A percentile compares a stretch with the other conserved stretches of the same genome.
Conservation (phyloP, 805 yeast genomes). For the Candida dendrica region DNA sequence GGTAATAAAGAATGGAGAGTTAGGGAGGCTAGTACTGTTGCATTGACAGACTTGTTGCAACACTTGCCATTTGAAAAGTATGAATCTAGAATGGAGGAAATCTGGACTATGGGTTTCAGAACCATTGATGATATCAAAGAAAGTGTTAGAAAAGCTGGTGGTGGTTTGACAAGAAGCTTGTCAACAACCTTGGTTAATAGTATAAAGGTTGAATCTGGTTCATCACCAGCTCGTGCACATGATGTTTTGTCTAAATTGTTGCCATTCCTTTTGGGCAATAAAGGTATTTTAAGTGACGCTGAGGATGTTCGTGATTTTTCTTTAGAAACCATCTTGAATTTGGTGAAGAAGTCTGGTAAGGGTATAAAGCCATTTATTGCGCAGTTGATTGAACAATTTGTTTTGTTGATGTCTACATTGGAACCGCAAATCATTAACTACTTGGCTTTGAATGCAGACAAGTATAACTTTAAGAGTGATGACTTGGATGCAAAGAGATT, state of each 20-base stretch:
- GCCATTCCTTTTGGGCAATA: constrained; percentile 73
- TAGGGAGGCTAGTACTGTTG: constrained; percentile 78
- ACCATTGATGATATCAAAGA: constrained; percentile 92
- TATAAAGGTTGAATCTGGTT: constrained; percentile 39
- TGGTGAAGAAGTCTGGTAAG: constrained; percentile 57
- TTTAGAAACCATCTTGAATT: constrained; percentile 60
- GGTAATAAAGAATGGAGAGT: constrained; percentile 88
- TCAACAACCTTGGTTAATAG: constrained; percentile 55
- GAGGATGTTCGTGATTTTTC: constrained; percentile 79
- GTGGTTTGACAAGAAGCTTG: constrained; percentile 55
- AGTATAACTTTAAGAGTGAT: constrained; percentile 64
- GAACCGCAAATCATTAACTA: constrained; percentile 91
- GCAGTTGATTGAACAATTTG: constrained; percentile 58
- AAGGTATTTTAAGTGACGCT: constrained; percentile 78
- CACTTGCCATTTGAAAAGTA: constrained; percentile 46
- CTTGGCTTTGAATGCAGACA: constrained; percentile 79
- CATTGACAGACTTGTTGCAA: constrained; percentile 61
- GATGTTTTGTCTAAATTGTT: constrained; percentile 49
- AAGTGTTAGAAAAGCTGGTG: constrained; percentile 80
- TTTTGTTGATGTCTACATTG: constrained; percentile 69
- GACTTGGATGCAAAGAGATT: constrained; percentile 75
- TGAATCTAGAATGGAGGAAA: constrained; percentile 45
- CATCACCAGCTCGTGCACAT: constrained; percentile 33
- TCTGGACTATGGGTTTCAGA: constrained; percentile 87
- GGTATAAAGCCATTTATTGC: constrained; percentile 65